Evolutionary conservation across 805 yeast genomes (phyloP), one percentile per base, ranked within the genome.

Genomic region (Naumovozyma baii): DNA sequence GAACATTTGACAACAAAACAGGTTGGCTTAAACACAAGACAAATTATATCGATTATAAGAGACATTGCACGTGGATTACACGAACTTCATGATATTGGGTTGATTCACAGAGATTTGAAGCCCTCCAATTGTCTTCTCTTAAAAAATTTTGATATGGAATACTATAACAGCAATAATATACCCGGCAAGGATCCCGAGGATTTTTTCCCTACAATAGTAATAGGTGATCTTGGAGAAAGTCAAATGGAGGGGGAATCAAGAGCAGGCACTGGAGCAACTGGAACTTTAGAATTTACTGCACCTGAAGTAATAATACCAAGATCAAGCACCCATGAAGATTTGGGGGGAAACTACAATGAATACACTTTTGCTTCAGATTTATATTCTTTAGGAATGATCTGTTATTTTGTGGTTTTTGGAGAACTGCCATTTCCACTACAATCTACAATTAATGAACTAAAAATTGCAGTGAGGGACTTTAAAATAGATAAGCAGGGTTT

Each of bases 161-260:
- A 54, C 18, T 55, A 50, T 17, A 42, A 41, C 10, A 44, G 39
- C 5, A 28, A 36, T 7, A 42, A 39, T 2, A 43, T 42, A 1
- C n/a, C 32, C 8, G 42, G 49, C 13, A 31, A 45, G 3, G 43
- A 41, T 7, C 40, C 28, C 26, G 15, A 14, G 15, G 26, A 22
- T 22, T 22, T 7, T 18, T 64, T 80, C 10, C 95, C 95, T 0
- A 72, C 69, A n/a, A 74, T 84, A 2, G 67, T 85, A 12, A 88
- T 87, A 10, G 79, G 94, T 33, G 96, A 87, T 62, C 82, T 87
- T 57, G 96, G 96, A 3, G 96, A 87, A 57, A 83, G 92, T 5
- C 83, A 82, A 47, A 66, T 82, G 46, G 79, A 80, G 39, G 86
- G 90, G 12, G 76, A 71, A 18, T 60, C 56, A 32, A 64, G 87